A percentile compares a stretch with the other conserved stretches of the same genome.
These are phyloP conservation scores for Thermochaetoides dissita DNA, from an alignment of 2,329 filamentous ascomycete genomes.

Conservation along the genomic window DNA sequence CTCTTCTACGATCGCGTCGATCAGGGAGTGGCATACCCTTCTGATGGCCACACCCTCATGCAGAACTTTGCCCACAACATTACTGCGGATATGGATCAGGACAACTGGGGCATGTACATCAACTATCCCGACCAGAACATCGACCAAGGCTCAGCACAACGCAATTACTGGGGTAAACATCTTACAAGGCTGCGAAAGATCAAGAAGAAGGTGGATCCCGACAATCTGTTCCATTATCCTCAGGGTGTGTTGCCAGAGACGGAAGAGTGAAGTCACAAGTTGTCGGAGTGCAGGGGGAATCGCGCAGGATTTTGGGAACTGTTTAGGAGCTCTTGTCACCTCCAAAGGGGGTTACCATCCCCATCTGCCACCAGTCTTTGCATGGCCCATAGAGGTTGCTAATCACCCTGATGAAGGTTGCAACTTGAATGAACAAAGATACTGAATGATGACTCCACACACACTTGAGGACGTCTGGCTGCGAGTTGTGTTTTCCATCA, in stretches of 20 bases:
- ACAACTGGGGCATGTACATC: constrained; percentile 26
- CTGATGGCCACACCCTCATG: constrained; percentile 22
- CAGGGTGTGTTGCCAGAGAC: constrained; percentile 20
- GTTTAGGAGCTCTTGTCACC: neutral
- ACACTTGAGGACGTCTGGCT: too few species aligned
- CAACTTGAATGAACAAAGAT: too few species aligned
- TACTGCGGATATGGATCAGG: constrained; percentile 16
- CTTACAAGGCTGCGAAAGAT: constrained; percentile 21
- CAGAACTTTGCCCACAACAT: constrained; percentile 22
- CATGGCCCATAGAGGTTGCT: neutral
- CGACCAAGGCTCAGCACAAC: constrained; percentile 20
- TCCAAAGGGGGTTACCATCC: neutral
- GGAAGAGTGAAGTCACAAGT: too few species aligned
- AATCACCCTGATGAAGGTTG: too few species aligned
- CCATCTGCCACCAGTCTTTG: neutral
- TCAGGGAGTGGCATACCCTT: constrained; percentile 18
- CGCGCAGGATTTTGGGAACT: too few species aligned
- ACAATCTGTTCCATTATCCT: constrained; percentile 27
- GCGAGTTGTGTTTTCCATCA: too few species aligned
- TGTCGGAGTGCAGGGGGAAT: too few species aligned
- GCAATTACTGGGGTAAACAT: constrained; percentile 24
- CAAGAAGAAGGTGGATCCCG: constrained; percentile 24
- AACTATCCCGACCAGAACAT: constrained; percentile 28
- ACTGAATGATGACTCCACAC: too few species aligned
- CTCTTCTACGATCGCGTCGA: constrained; percentile 32